A percentile compares a stretch with the other conserved stretches of the same genome.
phyloP scores from a whole-genome alignment of 2,329 filamentous ascomycete genomes.

The Verticillium alfalfae region DNA sequence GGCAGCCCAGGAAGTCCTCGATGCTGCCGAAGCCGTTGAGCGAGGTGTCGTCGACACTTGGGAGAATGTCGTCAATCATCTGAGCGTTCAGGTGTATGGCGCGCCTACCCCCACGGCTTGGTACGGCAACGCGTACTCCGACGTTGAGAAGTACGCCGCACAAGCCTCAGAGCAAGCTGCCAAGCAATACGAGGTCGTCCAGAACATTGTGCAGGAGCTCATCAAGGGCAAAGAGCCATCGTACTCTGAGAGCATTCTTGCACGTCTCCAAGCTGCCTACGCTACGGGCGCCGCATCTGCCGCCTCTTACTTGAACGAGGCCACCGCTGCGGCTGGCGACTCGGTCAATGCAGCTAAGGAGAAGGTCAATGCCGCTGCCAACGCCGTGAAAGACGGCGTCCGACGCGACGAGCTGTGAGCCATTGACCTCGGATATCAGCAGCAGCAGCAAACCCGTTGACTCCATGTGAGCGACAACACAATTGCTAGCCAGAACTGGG shows the following conservation, averaged over 20 bases:
- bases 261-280: slow-evolving; percentile 65
- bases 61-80: slow-evolving; percentile 47
- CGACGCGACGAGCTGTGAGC: slow-evolving; percentile 1
- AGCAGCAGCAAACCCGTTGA: no score
- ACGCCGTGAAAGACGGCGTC: background rate
- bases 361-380: background rate
- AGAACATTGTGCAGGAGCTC: slow-evolving; percentile 69
- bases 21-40: slow-evolving; percentile 34
- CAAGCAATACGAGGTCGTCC: slow-evolving; percentile 64
- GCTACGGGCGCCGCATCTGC: slow-evolving; percentile 57
- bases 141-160: slow-evolving; percentile 52
- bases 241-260: slow-evolving; percentile 76
- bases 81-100: slow-evolving; percentile 67
- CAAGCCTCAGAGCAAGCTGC: slow-evolving; percentile 56
- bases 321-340: slow-evolving; percentile 15
- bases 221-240: slow-evolving; percentile 72
- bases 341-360: background rate
- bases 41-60: slow-evolving; percentile 31
- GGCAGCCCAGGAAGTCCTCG: slow-evolving; percentile 25
- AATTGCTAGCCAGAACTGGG: background rate
- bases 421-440: background rate
- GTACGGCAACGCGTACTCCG: slow-evolving; percentile 40
- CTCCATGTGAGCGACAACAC: no score
- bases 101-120: slow-evolving; percentile 56
- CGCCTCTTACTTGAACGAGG: slow-evolving; percentile 33